These are phyloP conservation scores for Bertia moriformis DNA, from an alignment of 2,329 filamentous ascomycete genomes.

Conservation along the genomic window DNA sequence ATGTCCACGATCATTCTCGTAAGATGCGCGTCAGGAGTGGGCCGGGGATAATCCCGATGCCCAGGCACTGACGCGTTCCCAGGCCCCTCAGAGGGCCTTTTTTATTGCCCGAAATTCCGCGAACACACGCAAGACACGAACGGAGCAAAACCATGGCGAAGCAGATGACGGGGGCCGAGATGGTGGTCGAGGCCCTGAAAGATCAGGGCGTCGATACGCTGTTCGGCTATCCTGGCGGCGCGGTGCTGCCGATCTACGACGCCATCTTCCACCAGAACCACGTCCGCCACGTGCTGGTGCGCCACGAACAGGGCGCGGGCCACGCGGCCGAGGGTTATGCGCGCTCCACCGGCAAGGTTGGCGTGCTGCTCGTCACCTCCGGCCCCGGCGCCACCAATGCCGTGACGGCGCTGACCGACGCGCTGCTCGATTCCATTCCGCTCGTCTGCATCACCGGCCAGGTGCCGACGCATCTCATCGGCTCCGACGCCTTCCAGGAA, in stretches of 20 bases:
- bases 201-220: too few species aligned
- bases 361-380: slow-evolving; percentile 91
- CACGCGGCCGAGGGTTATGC: slow-evolving; percentile 99
- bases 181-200: too few species aligned
- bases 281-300: slow-evolving; percentile 87
- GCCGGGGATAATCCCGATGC: too few species aligned
- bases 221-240: slow-evolving; percentile 78
- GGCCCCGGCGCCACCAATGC: slow-evolving; percentile 94
- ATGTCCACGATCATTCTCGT: too few species aligned
- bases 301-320: slow-evolving; percentile 93
- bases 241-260: slow-evolving; percentile 94
- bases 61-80: too few species aligned
- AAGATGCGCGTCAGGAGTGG: too few species aligned
- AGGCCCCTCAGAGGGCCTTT: too few species aligned
- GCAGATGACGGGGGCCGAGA: too few species aligned
- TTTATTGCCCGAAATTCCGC: too few species aligned
- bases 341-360: slow-evolving; percentile 79
- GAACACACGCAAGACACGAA: too few species aligned
- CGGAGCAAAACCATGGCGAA: too few species aligned
- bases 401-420: slow-evolving; percentile 90
- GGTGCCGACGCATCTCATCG: slow-evolving; percentile 78
- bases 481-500: slow-evolving; percentile 93
- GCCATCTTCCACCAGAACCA: slow-evolving; percentile 97
- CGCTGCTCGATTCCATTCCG: slow-evolving; percentile 84
- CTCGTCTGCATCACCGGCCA: slow-evolving; percentile 93